A percentile compares a stretch with the other conserved stretches of the same genome.
Conservation (phyloP, 2,329 filamentous ascomycete genomes). For the Talaromyces sp. region DNA sequence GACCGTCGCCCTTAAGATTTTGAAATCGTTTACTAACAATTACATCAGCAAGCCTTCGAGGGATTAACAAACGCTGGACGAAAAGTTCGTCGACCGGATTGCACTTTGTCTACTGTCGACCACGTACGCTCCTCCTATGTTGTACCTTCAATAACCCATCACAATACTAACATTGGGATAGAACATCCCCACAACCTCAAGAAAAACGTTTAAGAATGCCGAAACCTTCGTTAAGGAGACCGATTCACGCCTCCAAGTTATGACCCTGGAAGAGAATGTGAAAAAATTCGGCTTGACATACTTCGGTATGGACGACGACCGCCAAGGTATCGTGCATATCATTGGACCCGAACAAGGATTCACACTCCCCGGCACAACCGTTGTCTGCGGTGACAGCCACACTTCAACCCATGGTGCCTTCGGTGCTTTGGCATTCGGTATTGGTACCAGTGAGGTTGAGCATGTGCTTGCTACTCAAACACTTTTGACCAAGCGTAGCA, state of each 20-base stretch:
- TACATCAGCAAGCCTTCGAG: conserved; percentile 82
- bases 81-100: conserved; percentile 86
- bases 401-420: conserved; percentile 98
- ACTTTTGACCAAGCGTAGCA: conserved; percentile 87
- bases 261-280: conserved; percentile 95
- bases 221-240: conserved; percentile 90
- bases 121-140: conserved; percentile 61
- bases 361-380: conserved; percentile 91
- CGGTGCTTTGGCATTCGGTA: conserved; percentile 89
- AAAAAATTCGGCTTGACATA: conserved; percentile 95
- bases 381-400: conserved; percentile 96
- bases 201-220: conserved; percentile 91
- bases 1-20: not conserved
- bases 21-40: conserved; percentile 15
- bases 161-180: conserved; percentile 34
- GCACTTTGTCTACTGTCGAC: conserved; percentile 92
- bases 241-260: conserved; percentile 88
- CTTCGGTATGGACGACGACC: conserved; percentile 92
- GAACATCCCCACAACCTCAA: conserved; percentile 89
- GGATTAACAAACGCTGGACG: conserved; percentile 84
- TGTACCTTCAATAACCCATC: not conserved
- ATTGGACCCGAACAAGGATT: conserved; percentile 98
- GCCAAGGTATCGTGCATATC: conserved; percentile 97
- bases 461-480: conserved; percentile 96
- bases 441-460: conserved; percentile 97